phyloP scores from a whole-genome alignment of 768 basidiomycete genomes.

The Termitomyces sp. region DNA sequence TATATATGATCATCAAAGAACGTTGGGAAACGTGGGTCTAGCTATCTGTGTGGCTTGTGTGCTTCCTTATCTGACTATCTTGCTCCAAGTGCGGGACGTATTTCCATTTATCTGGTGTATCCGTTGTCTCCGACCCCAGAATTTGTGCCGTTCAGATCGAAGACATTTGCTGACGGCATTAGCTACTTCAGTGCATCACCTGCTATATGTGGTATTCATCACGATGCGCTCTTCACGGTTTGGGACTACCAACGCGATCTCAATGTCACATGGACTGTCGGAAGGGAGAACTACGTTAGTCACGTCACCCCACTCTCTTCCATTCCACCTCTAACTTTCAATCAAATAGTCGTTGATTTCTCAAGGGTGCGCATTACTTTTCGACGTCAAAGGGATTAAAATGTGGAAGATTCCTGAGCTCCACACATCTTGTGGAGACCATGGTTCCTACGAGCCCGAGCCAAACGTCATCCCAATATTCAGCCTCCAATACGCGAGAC shows the following conservation, averaged over 20 bases:
- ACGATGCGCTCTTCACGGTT: not conserved
- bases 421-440: not conserved
- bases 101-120: slow-evolving; percentile 1
- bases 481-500: slow-evolving; percentile 2
- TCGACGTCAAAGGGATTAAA: slow-evolving; percentile 2
- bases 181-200: slow-evolving; percentile 3
- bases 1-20: slow-evolving; percentile 5
- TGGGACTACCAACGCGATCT: slow-evolving; percentile 2
- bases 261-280: slow-evolving; percentile 3
- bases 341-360: slow-evolving; percentile 1
- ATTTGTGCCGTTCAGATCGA: not conserved
- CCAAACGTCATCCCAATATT: not conserved
- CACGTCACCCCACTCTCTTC: not conserved
- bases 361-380: slow-evolving; percentile 6
- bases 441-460: not conserved
- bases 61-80: not conserved
- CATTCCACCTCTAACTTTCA: not conserved
- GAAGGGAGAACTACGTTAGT: slow-evolving; percentile 3
- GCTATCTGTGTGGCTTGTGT: not conserved
- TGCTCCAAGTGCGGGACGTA: not conserved
- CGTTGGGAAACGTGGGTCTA: not conserved
- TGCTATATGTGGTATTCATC: not conserved
- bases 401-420: slow-evolving; percentile 4
- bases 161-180: not conserved
- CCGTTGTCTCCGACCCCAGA: not conserved